A percentile compares a stretch with the other conserved stretches of the same genome.
Evolutionary conservation across 2,329 filamentous ascomycete species (phyloP).

Genomic region (Neofusicoccum ribis): DNA sequence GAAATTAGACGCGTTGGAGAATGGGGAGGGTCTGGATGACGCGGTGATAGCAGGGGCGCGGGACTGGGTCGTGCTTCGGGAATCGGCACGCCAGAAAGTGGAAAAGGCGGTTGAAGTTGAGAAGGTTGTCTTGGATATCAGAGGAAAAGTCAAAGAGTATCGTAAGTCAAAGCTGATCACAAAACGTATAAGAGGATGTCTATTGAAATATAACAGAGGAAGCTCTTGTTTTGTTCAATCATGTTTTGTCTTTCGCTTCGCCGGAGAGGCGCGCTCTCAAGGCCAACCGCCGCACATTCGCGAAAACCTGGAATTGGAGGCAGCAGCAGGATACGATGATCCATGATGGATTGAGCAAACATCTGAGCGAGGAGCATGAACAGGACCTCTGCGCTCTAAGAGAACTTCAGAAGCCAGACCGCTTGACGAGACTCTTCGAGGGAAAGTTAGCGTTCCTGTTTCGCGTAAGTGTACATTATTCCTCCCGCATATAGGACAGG

Average conservation of each 20-base stretch:
- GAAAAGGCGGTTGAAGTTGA: neutral
- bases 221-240: neutral
- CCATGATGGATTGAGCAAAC: neutral
- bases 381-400: constrained; percentile 7
- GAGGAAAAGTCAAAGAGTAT: neutral
- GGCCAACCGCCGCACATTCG: neutral
- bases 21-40: neutral
- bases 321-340: neutral
- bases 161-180: neutral
- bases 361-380: neutral
- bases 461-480: neutral
- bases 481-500: too few relatives aligned
- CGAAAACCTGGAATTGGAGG: neutral
- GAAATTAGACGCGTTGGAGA: neutral
- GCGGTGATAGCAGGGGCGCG: neutral
- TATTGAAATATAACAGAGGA: neutral
- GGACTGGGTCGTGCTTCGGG: neutral
- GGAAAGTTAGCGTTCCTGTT: neutral
- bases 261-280: neutral
- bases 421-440: constrained; percentile 10
- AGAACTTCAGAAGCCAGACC: neutral
- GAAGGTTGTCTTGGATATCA: neutral
- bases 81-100: neutral
- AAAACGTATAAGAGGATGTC: neutral
- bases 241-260: constrained; percentile 1